Percentiles rank a stretch among this genome's conserved stretches.
These are phyloP conservation scores for Exobasidium cylindrosporum DNA, from an alignment of 1,284 basidiomycete genomes.

Conservation along the genomic window DNA sequence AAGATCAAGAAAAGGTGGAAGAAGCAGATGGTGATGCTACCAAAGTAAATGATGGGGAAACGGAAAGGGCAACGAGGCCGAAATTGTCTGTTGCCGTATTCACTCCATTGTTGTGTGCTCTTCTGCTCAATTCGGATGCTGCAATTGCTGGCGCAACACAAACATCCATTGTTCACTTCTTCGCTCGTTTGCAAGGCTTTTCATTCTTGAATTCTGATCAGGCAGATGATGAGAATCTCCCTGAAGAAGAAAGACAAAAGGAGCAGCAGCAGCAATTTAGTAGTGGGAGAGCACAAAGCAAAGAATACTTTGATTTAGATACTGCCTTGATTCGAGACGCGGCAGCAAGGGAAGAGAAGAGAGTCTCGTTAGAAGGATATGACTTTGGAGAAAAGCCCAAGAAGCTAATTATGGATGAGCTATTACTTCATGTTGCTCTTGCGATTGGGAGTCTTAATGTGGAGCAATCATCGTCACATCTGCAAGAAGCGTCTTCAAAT, in stretches of 20 bases:
- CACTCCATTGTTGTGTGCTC: constrained; percentile 82
- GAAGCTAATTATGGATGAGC: constrained; percentile 37
- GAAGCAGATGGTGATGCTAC: constrained; percentile 21
- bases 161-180: constrained; percentile 72
- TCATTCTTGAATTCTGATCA: constrained; percentile 3
- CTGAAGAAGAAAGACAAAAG: constrained; percentile 14
- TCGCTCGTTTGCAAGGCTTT: constrained; percentile 60
- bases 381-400: constrained; percentile 37
- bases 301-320: constrained; percentile 19
- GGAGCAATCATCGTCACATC: neutral
- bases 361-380: constrained; percentile 44
- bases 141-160: constrained; percentile 72
- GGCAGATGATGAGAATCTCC: neutral
- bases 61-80: constrained; percentile 54
- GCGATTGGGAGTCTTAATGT: constrained; percentile 27
- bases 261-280: constrained; percentile 17
- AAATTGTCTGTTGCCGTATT: constrained; percentile 77
- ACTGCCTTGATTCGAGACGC: constrained; percentile 39
- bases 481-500: neutral
- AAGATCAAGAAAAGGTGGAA: constrained; percentile 23
- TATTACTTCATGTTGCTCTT: constrained; percentile 50
- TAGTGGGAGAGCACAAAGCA: constrained; percentile 18
- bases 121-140: constrained; percentile 77
- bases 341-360: constrained; percentile 46
- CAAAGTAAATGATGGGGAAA: constrained; percentile 14